Conservation (phyloP, 73 alveolate genomes). For the Symbiodinium pilosum region DNA sequence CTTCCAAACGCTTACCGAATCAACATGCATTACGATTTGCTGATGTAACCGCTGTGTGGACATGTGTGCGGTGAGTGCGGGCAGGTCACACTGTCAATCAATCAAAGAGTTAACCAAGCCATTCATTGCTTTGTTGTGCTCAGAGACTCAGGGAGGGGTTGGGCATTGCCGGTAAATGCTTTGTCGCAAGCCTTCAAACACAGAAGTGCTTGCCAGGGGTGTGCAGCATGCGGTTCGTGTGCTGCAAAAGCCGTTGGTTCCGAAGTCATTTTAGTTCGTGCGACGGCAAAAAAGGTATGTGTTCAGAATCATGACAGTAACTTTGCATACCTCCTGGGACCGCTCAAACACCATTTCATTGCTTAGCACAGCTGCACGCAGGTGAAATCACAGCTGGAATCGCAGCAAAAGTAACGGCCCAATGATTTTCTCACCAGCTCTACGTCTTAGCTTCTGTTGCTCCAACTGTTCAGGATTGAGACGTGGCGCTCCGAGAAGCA, state of each 20-base stretch:
- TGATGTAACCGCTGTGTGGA: too few species aligned
- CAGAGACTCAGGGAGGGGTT: too few species aligned
- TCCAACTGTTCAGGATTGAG: slow-evolving; percentile 27
- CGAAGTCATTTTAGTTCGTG: not conserved
- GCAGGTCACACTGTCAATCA: too few species aligned
- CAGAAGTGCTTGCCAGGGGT: not conserved
- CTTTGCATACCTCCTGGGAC: not conserved
- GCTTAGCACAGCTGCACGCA: too few species aligned
- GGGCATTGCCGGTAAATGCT: slow-evolving; percentile 13
- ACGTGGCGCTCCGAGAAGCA: slow-evolving; percentile 88
- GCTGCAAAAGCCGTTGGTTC: not conserved
- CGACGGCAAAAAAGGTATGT: not conserved
- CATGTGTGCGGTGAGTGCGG: not conserved
- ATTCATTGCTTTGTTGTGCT: too few species aligned
- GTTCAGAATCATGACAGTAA: not conserved
- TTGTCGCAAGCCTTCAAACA: not conserved
- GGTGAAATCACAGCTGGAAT: not conserved
- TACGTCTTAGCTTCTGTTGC: too few species aligned
- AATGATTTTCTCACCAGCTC: not conserved
- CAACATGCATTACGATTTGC: too few species aligned
- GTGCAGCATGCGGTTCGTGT: not conserved
- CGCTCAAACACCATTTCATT: too few species aligned
- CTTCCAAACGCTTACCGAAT: too few species aligned
- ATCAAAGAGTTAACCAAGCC: too few species aligned
- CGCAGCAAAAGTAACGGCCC: not conserved